These are phyloP conservation scores for Hura crepitans DNA, from an alignment of 441 rosid genomes.

Conservation along the genomic window DNA sequence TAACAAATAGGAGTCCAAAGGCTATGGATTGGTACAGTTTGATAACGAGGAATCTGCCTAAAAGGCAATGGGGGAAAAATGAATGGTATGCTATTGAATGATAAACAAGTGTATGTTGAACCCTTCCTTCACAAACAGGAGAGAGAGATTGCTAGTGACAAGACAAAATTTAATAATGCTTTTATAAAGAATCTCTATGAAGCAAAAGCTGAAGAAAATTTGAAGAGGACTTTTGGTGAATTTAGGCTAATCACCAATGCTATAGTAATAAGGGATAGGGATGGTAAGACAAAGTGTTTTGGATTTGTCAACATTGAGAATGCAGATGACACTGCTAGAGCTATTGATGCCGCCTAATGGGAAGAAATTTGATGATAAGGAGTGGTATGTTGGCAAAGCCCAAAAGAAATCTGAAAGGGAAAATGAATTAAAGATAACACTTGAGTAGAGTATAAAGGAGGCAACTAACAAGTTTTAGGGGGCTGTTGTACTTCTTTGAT, in stretches of 20 bases:
- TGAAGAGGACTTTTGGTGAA: conserved; percentile 60
- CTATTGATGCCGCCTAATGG: conserved; percentile 68
- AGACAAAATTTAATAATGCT: conserved; percentile 60
- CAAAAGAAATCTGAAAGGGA: too few species aligned
- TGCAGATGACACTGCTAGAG: conserved; percentile 59
- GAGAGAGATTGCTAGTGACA: conserved; percentile 50
- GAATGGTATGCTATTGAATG: conserved; percentile 92
- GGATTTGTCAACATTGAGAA: conserved; percentile 69
- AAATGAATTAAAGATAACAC: conserved; percentile 41
- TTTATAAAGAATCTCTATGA: conserved; percentile 79
- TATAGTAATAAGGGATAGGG: conserved; percentile 57
- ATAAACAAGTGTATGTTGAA: too few species aligned
- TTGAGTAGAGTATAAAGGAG: conserved; percentile 66
- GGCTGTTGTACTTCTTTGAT: too few species aligned
- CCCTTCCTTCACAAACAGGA: conserved; percentile 82
- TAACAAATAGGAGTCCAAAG: too few species aligned
- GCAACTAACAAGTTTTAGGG: conserved; percentile 53
- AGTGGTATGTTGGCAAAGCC: too few species aligned
- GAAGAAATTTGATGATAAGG: too few species aligned
- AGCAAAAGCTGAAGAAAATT: conserved; percentile 56
- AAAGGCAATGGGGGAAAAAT: conserved; percentile 60
- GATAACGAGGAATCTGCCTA: conserved; percentile 74
- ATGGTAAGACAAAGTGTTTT: conserved; percentile 59
- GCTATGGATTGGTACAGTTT: conserved; percentile 87
- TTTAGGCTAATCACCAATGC: conserved; percentile 62